Percentiles rank a stretch among this genome's conserved stretches.
These are phyloP conservation scores for Lachancea dasiensis DNA, from an alignment of 805 yeast genomes.

Conservation along the genomic window DNA sequence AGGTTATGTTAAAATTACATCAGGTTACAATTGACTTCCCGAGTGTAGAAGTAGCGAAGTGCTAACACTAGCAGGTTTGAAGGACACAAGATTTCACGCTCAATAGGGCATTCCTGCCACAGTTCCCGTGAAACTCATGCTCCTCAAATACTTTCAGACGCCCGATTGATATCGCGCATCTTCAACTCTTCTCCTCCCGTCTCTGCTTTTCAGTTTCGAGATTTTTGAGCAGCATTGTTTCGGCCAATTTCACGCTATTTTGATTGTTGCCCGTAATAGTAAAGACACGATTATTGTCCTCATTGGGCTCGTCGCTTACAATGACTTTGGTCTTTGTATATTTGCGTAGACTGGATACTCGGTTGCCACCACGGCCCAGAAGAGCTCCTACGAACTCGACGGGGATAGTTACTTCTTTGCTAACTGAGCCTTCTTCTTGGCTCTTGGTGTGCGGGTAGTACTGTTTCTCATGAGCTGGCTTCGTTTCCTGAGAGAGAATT, in stretches of 20 bases:
- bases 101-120: too few species aligned
- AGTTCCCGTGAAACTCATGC: too few species aligned
- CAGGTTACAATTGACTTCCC: too few species aligned
- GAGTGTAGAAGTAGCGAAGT: too few species aligned
- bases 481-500: constrained; percentile 22
- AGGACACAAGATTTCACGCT: too few species aligned
- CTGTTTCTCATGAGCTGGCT: constrained; percentile 38
- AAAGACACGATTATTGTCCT: constrained; percentile 58
- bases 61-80: too few species aligned
- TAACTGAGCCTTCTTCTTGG: constrained; percentile 11
- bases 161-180: too few species aligned
- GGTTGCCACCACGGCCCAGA: constrained; percentile 78
- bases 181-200: constrained; percentile 33
- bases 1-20: too few species aligned
- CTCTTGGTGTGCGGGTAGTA: constrained; percentile 48
- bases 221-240: constrained; percentile 49
- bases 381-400: constrained; percentile 83
- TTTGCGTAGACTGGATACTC: constrained; percentile 81
- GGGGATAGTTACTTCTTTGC: constrained; percentile 53
- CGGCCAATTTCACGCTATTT: constrained; percentile 50
- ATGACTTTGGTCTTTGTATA: constrained; percentile 72
- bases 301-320: constrained; percentile 64
- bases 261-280: constrained; percentile 53
- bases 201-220: constrained; percentile 54
- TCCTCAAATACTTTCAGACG: too few species aligned